A percentile compares a stretch with the other conserved stretches of the same genome.
Conservation (phyloP, 1,284 basidiomycete genomes). For the Flammula alnicola region DNA sequence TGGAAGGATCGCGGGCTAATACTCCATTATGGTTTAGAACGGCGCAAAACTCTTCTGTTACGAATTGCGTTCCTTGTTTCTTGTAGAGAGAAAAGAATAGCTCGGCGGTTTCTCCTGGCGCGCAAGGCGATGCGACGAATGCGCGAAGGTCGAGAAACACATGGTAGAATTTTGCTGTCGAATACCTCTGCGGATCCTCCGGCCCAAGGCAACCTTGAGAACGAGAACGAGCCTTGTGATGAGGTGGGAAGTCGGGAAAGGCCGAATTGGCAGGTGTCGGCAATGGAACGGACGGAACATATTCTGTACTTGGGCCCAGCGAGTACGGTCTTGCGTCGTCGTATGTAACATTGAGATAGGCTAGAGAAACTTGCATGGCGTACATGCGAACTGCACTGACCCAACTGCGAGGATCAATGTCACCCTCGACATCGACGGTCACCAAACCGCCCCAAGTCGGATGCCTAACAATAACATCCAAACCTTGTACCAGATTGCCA, state of each 20-base stretch:
- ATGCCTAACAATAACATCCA: constrained; percentile 96
- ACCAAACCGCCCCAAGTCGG: constrained; percentile 90
- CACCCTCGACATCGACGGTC: constrained; percentile 82
- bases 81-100: constrained; percentile 95
- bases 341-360: constrained; percentile 72
- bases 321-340: constrained; percentile 43
- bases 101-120: constrained; percentile 90
- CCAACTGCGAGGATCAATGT: constrained; percentile 78
- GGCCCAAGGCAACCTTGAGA: constrained; percentile 51
- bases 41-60: constrained; percentile 94
- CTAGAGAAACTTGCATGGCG: constrained; percentile 82
- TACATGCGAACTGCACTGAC: constrained; percentile 89
- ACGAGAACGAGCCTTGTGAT: constrained; percentile 50
- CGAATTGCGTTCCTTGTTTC: constrained; percentile 81
- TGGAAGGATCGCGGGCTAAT: constrained; percentile 72
- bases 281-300: constrained; percentile 45
- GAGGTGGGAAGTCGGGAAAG: constrained; percentile 58
- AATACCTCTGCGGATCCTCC: constrained; percentile 40
- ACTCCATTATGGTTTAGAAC: constrained; percentile 92
- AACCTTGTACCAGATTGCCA: constrained; percentile 89
- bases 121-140: constrained; percentile 89
- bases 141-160: constrained; percentile 89
- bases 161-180: constrained; percentile 82
- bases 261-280: constrained; percentile 72
- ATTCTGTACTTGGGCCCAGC: constrained; percentile 44